Base-by-base conservation (phyloP, 2,329 filamentous ascomycete genomes). In the Stromatinia cepivora region DNA sequence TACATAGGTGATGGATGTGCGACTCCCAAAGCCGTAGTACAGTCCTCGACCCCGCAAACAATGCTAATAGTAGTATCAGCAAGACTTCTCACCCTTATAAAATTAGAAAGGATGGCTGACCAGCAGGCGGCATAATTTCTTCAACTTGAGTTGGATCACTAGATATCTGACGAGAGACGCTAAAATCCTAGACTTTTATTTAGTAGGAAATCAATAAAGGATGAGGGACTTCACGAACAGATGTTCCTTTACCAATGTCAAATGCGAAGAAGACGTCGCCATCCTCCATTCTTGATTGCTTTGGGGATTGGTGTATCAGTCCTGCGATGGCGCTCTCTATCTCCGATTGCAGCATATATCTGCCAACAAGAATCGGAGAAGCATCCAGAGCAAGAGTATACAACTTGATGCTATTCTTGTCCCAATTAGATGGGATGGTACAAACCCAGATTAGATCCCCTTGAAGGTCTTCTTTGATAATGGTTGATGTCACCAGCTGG, bases 341-440 rank as follows among this genome's bases (percentile, higher is more conserved):
- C 52, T 54, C 52, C 20, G 28, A 54, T 54, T 54, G 28, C 52
- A 54, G 52, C 28, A 54, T 34, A 54, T 54, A 54, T 34, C 52
- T 54, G 28, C 28, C 28, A 54, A 31, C 15, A 54, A 54, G 52
- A 54, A 54, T 17, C 28, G 52, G 52, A 54, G 52, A 54, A 54
- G 52, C 28, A 54, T 54, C 17, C 15, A 54, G 28, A 54, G 52
- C 52, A 54, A 20, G 20, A 22, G 28, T 54, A 54, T 54, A 54
- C 28, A 54, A 34, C 10, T 17, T 34, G 17, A 54, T 54, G 15
- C 52, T 54, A 34, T 54, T 10, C 15, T 20, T 54, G 17, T 54
- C 20, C 52, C 52, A 54, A 54, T 54, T 54, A 54, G 28, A 54
- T 10, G 52, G 52, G 20, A 54, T 22, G 28, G 52, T 54, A 54